These are phyloP conservation scores for Drechslerella dactyloides DNA, from an alignment of 2,329 filamentous ascomycete genomes.

Conservation along the genomic window DNA sequence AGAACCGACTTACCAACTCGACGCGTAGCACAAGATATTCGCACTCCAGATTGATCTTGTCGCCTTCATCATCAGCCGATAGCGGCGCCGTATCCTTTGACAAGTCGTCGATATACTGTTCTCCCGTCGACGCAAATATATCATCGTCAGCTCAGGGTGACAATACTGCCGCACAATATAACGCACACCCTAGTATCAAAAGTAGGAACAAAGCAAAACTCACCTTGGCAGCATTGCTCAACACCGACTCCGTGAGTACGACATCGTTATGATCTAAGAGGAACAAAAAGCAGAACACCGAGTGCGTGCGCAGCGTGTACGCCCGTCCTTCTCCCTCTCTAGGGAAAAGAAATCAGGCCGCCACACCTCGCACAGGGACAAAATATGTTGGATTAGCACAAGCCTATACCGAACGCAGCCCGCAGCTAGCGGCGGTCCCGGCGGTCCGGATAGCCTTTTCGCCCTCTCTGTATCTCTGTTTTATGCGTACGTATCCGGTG, in stretches of 20 bases:
- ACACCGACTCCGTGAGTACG: constrained; percentile 35
- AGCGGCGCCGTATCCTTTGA: constrained; percentile 31
- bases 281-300: constrained; percentile 3
- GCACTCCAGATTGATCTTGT: constrained; percentile 46
- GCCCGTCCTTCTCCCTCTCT: constrained; percentile 1
- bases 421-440: constrained; percentile 27
- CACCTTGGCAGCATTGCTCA: constrained; percentile 48
- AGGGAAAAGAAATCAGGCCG: constrained; percentile 4
- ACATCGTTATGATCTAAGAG: constrained; percentile 37
- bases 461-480: not conserved
- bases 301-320: constrained; percentile 11
- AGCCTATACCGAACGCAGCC: constrained; percentile 47
- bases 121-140: constrained; percentile 7
- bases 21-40: constrained; percentile 39
- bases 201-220: not conserved
- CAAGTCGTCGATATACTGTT: constrained; percentile 44
- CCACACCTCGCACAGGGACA: constrained; percentile 33
- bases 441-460: constrained; percentile 34
- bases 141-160: not conserved
- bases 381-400: constrained; percentile 50
- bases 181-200: not conserved
- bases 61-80: constrained; percentile 13
- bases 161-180: too few relatives aligned
- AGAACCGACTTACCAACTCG: constrained; percentile 29
- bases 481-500: too few relatives aligned